Evolutionary conservation across 1,139 yeast species (phyloP), one percentile per base, ranked within the genome.

Genomic region (Geotrichum carabidarum): DNA sequence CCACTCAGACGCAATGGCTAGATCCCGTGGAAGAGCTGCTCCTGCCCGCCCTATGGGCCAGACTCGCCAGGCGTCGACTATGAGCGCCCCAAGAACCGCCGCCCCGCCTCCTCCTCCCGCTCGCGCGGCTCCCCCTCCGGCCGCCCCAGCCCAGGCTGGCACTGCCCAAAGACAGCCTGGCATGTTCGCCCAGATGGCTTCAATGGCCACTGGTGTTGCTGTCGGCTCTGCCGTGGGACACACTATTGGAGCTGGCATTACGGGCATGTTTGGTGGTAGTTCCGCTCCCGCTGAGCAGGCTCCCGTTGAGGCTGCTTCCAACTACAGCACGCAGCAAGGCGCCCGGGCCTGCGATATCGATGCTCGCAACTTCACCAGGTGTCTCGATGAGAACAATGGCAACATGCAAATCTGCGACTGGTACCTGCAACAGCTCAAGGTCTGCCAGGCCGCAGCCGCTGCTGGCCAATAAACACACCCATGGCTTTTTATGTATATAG

Each of bases 161-260:
- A 74, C 75, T 52, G 80, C 74, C 58, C 77, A 78, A 54, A 80
- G 75, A 69, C 87, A 82, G 70, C 98, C 99, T 52, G 97, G 98
- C 64, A 69, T 93, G 70, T 91, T 93, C 68, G 87, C 94, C 58
- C 96, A 93, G 74, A 93, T 93, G 98, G 98, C 98, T 35, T 79
- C 95, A 46, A 93, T 99, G 55, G 99, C 99, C 58, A 99, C 98
- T 54, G 99, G 99, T 81, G 99, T 93, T 40, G 99, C 98, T 52
- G 97, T 93, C 57, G 99, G 99, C 67, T 87, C 96, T 56, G 84
- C 98, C 60, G 83, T 91, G 58, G 99, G 99, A 59, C 99, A 93
- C 78, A 89, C 98, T 50, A 65, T 93, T 59, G 97, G 98, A 74
- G 95, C 95, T 57, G 98, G 98, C 66, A 77, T 93, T 65, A 83